These are phyloP conservation scores for Puccinia polysora DNA, from an alignment of 1,284 basidiomycete species.

Conservation along the genomic window DNA sequence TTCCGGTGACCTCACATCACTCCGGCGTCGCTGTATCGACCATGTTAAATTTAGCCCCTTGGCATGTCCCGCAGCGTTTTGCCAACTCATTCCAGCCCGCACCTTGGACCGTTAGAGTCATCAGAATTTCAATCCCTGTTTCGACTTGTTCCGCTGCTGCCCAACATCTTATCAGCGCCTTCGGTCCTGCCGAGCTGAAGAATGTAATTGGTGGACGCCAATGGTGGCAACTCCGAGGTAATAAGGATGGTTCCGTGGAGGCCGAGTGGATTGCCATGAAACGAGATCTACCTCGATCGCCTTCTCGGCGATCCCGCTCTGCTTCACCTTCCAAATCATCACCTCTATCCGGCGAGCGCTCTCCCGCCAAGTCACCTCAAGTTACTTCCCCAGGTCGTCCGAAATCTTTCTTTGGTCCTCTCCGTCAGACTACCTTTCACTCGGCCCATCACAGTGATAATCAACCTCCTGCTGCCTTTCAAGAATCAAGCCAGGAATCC, in stretches of 20 bases:
- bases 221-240: constrained; percentile 93
- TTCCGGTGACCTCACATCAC: not conserved
- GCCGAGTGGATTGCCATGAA: constrained; percentile 77
- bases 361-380: constrained; percentile 46
- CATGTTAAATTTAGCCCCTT: not conserved
- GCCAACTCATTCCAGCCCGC: constrained; percentile 81
- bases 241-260: constrained; percentile 67
- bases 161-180: constrained; percentile 66
- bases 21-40: not conserved
- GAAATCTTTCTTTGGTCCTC: constrained; percentile 20
- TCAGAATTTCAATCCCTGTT: constrained; percentile 65
- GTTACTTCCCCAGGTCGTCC: not conserved
- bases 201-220: constrained; percentile 79
- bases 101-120: constrained; percentile 72
- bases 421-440: not conserved
- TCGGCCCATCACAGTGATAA: not conserved
- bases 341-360: not conserved
- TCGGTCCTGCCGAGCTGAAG: constrained; percentile 75
- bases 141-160: constrained; percentile 73
- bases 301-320: constrained; percentile 6
- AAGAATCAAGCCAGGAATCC: constrained; percentile 6
- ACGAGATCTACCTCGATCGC: constrained; percentile 28
- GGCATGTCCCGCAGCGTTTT: constrained; percentile 53
- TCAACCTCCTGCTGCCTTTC: not conserved
- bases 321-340: not conserved